These are phyloP conservation scores for Colletotrichum higginsianum DNA, from an alignment of 2,329 filamentous ascomycete genomes.

Conservation along the genomic window DNA sequence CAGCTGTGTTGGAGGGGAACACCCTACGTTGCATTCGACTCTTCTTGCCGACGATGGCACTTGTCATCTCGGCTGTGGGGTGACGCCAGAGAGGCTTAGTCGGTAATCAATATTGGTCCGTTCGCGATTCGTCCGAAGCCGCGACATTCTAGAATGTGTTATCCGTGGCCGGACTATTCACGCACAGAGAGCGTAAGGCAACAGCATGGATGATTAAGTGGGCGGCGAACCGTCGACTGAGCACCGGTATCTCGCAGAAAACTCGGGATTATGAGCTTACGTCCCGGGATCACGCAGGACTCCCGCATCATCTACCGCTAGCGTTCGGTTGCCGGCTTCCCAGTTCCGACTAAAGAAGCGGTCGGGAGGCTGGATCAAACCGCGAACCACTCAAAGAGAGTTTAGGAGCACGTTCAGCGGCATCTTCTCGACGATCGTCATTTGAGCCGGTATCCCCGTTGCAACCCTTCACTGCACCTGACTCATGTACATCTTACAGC, in stretches of 20 bases:
- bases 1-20: neutral
- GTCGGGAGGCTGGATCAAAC: neutral
- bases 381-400: neutral
- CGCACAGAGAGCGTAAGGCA: neutral
- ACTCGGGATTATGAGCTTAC: slow-evolving; percentile 24
- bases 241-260: slow-evolving; percentile 29
- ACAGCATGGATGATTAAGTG: neutral
- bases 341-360: neutral
- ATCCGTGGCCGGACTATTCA: slow-evolving; percentile 20
- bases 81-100: neutral
- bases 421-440: no score
- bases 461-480: neutral
- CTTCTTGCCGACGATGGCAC: slow-evolving; percentile 12
- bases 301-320: neutral
- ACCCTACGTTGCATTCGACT: slow-evolving; percentile 6
- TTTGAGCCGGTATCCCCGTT: neutral
- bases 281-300: neutral
- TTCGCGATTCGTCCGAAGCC: slow-evolving; percentile 15
- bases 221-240: neutral
- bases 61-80: neutral
- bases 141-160: neutral
- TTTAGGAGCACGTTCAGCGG: no score
- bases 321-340: neutral
- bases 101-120: slow-evolving; percentile 3
- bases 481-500: neutral